A percentile compares a stretch with the other conserved stretches of the same genome.
These are phyloP conservation scores for Beauveria sp. DNA, from an alignment of 2,329 filamentous ascomycete species.

Conservation along the genomic window DNA sequence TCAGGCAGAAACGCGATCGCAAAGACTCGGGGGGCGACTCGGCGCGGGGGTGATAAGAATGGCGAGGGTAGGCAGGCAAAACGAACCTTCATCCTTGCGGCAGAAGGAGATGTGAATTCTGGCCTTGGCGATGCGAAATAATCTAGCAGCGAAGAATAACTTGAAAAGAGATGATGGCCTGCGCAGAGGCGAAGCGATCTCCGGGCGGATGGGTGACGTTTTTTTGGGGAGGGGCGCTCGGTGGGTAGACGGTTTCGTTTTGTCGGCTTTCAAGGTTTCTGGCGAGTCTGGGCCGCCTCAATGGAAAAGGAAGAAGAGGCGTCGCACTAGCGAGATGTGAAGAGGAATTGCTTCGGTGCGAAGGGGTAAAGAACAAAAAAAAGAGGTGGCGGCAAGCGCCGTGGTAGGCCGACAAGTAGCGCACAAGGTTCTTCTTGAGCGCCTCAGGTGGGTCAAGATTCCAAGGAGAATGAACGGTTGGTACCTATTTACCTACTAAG, in stretches of 20 bases:
- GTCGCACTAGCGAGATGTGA: slow-evolving; percentile 1
- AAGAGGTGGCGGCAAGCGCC: slow-evolving; percentile 7
- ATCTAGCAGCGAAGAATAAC: not conserved
- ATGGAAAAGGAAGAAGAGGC: not conserved
- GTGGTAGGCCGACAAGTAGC: slow-evolving; percentile 5
- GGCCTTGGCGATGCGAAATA: not conserved
- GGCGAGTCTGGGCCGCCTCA: not conserved
- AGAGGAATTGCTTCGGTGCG: not conserved
- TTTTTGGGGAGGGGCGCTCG: not conserved
- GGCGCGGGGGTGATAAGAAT: not conserved
- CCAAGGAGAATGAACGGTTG: not conserved
- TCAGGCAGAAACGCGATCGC: not conserved
- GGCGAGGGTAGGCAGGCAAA: not conserved
- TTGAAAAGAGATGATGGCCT: not conserved
- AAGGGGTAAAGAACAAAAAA: not conserved
- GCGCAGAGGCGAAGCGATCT: not conserved
- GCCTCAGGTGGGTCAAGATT: not conserved
- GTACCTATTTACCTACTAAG: no score
- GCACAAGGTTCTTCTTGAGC: not conserved
- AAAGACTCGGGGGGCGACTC: not conserved
- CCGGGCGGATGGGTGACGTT: not conserved
- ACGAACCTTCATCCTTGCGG: slow-evolving; percentile 6
- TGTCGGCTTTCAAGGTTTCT: not conserved
- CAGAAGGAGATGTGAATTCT: not conserved
- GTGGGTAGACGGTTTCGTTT: not conserved